A percentile compares a stretch with the other conserved stretches of the same genome.
Evolutionary conservation across 768 basidiomycete genomes (phyloP).

Genomic region (Suillus hirtellus): DNA sequence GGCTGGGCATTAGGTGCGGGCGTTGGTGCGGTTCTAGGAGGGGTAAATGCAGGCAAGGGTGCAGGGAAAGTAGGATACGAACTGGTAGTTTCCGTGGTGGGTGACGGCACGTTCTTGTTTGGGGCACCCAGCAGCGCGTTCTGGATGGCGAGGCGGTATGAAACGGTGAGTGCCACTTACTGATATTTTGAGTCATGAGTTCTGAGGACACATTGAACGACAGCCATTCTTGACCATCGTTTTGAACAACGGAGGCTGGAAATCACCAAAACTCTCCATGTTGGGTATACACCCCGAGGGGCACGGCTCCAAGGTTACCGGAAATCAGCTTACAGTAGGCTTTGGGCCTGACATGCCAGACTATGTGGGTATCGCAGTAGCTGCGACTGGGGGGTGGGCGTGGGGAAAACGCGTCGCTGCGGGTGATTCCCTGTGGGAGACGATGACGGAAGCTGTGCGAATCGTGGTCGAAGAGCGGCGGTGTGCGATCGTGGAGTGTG

Average conservation of each 20-base stretch:
- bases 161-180: conserved; percentile 48
- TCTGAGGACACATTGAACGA: too few relatives aligned
- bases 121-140: conserved; percentile 63
- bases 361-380: conserved; percentile 61
- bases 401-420: conserved; percentile 44
- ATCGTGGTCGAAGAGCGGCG: conserved; percentile 58
- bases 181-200: not conserved
- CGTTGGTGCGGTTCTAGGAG: conserved; percentile 56
- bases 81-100: conserved; percentile 57
- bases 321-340: conserved; percentile 56
- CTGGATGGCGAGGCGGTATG: conserved; percentile 73
- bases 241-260: conserved; percentile 75
- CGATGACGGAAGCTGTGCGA: conserved; percentile 49
- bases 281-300: conserved; percentile 63
- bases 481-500: conserved; percentile 67
- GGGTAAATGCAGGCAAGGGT: conserved; percentile 23
- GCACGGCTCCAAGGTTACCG: conserved; percentile 45
- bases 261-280: conserved; percentile 64
- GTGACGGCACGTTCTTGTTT: conserved; percentile 72
- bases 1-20: conserved; percentile 71
- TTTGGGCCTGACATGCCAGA: conserved; percentile 67
- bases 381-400: conserved; percentile 70
- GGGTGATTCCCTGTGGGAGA: conserved; percentile 30
- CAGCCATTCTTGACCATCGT: conserved; percentile 73
- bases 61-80: conserved; percentile 40